These are phyloP conservation scores for Colletotrichum phormii DNA, from an alignment of 2,329 filamentous ascomycete genomes.

Conservation along the genomic window DNA sequence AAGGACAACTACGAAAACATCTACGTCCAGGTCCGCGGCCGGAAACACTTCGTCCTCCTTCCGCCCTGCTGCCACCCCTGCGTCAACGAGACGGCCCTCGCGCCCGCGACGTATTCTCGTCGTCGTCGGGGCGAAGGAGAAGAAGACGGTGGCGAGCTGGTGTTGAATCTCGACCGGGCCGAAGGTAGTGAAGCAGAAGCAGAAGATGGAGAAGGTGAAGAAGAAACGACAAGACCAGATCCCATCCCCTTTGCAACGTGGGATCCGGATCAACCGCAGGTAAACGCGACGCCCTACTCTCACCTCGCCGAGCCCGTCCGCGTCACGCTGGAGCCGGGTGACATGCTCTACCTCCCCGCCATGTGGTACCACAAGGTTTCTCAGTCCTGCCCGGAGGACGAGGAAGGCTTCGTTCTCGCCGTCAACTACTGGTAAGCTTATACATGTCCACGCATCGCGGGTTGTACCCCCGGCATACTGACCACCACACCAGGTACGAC, in stretches of 20 bases:
- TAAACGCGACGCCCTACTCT: conserved; percentile 68
- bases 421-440: conserved; percentile 81
- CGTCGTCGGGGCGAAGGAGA: conserved; percentile 36
- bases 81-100: conserved; percentile 72
- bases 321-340: conserved; percentile 77
- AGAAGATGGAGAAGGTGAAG: conserved; percentile 46
- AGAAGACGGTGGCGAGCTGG: conserved; percentile 30
- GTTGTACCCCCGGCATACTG: background rate
- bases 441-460: background rate
- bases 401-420: conserved; percentile 79
- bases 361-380: conserved; percentile 87
- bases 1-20: conserved; percentile 90
- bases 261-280: conserved; percentile 74
- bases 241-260: conserved; percentile 76
- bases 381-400: conserved; percentile 74
- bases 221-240: conserved; percentile 36
- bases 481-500: conserved; percentile 71
- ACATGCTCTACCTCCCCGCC: conserved; percentile 85
- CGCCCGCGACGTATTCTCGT: conserved; percentile 69
- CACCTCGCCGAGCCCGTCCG: conserved; percentile 68
- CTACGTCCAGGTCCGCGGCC: conserved; percentile 80
- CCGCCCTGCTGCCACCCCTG: conserved; percentile 78
- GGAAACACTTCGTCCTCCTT: conserved; percentile 80
- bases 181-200: conserved; percentile 45
- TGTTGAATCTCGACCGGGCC: conserved; percentile 44